Evolutionary conservation across 371 early-diverging fungal species (phyloP), one percentile per base, ranked within the genome.

Genomic region (Mucor plumbeus): DNA sequence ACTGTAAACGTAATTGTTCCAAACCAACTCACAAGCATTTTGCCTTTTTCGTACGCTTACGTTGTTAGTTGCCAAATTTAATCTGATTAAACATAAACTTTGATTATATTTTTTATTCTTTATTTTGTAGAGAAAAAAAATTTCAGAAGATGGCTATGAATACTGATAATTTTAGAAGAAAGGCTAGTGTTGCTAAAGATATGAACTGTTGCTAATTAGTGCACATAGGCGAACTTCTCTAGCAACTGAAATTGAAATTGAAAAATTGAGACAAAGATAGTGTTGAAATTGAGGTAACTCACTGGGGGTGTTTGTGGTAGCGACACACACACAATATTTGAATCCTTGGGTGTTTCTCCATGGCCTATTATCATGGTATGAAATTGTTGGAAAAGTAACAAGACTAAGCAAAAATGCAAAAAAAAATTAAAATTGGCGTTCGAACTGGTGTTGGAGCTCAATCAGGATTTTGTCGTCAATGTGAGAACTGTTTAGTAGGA

Each of bases 281-380:
- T 67, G 77, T 86, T 17, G 86, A 86, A 34, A 76, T 88, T 43
- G 71, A 78, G 19, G 80, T 86, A 38, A 69, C 67, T 31, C 80
- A 85, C 55, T 84, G 85, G 54, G 54, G 85, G 85, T 65, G 75
- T 86, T 43, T 87, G 88, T 41, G 85, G 80, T 34, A 71, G 76
- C 7, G 81, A 78, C 61, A 65, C 85, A 41, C 90, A 89, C 74
- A 88, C 87, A 41, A 73, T 86, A 60, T 82, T 79, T 39, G 69
- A 73, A 21, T 87, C 82, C 33, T 88, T 87, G 90, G 82, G 85
- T 0, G 62, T 67, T 9, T 76, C 85, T 33, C 38, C 39, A 15
- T 89, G 76, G 68, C 89, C 90, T 9, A 55, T 62, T 14, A 79
- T 87, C 48, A 81, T 83, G 53, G 90, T 89, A 90, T 68, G 87